Conservation (phyloP, 1,139 yeast genomes). For the Candida pseudoviswanathii region DNA sequence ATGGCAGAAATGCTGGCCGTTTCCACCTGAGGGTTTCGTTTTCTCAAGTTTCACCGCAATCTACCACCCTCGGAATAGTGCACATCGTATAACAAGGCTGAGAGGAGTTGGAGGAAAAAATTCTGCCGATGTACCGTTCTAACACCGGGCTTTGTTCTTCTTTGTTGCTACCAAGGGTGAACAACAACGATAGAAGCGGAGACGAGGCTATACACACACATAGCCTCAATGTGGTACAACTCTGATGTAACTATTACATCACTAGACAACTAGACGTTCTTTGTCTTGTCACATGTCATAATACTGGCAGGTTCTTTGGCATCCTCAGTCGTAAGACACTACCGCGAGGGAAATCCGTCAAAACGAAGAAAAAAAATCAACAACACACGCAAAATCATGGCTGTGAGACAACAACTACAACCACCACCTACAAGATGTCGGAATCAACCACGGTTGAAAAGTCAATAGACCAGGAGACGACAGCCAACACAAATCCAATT, state of each 20-base stretch:
- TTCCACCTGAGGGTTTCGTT: background rate
- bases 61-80: background rate
- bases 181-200: background rate
- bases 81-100: background rate
- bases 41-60: too few species aligned
- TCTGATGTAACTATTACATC: background rate
- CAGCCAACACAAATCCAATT: constrained; percentile 17
- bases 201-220: background rate
- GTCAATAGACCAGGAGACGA: constrained; percentile 2
- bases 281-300: too few species aligned
- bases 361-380: too few species aligned
- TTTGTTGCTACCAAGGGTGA: background rate
- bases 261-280: background rate
- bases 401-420: background rate
- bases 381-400: background rate
- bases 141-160: too few species aligned
- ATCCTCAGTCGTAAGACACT: too few species aligned
- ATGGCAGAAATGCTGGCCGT: too few species aligned
- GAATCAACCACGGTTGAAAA: background rate
- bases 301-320: too few species aligned
- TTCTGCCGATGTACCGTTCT: too few species aligned
- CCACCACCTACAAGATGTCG: background rate
- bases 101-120: background rate
- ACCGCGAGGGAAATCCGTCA: background rate
- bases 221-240: background rate